These are phyloP conservation scores for Paracamarosporium sp. DNA, from an alignment of 2,329 filamentous ascomycete genomes.

Conservation along the genomic window DNA sequence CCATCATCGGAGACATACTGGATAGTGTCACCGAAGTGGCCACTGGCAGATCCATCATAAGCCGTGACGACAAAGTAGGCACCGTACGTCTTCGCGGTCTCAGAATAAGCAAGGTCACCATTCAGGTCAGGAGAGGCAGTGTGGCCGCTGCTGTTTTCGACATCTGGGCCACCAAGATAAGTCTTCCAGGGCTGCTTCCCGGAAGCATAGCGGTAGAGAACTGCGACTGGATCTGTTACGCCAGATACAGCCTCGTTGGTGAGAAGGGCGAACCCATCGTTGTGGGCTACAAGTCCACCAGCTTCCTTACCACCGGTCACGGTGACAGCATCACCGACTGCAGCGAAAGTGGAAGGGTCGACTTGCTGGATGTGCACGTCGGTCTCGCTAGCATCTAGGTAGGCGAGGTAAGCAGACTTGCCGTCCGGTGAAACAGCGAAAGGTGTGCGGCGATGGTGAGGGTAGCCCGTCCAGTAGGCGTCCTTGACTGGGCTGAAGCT, in stretches of 20 bases:
- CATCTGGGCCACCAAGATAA: constrained; percentile 63
- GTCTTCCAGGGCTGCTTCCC: constrained; percentile 66
- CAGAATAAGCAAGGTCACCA: constrained; percentile 67
- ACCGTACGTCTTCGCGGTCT: constrained; percentile 62
- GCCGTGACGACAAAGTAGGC: constrained; percentile 68
- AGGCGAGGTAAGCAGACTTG: constrained; percentile 65
- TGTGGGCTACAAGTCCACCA: constrained; percentile 66
- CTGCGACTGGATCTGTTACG: constrained; percentile 59
- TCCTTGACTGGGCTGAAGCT: constrained; percentile 65
- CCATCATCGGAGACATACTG: constrained; percentile 59
- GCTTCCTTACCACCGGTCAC: constrained; percentile 63
- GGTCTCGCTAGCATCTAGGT: constrained; percentile 63
- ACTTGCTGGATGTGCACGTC: constrained; percentile 66
- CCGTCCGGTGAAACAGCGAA: constrained; percentile 67
- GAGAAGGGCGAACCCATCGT: constrained; percentile 68
- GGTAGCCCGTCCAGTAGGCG: constrained; percentile 67
- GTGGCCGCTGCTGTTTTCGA: constrained; percentile 56
- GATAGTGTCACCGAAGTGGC: constrained; percentile 66
- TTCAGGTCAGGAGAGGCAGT: constrained; percentile 65
- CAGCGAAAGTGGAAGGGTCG: constrained; percentile 61
- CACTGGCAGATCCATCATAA: constrained; percentile 61
- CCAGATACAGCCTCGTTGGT: constrained; percentile 63
- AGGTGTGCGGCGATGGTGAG: constrained; percentile 68
- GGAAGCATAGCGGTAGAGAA: constrained; percentile 65
- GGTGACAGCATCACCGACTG: constrained; percentile 60